Conservation (phyloP, 1,284 basidiomycete genomes). For the Microbotryum silenes-acaulis region DNA sequence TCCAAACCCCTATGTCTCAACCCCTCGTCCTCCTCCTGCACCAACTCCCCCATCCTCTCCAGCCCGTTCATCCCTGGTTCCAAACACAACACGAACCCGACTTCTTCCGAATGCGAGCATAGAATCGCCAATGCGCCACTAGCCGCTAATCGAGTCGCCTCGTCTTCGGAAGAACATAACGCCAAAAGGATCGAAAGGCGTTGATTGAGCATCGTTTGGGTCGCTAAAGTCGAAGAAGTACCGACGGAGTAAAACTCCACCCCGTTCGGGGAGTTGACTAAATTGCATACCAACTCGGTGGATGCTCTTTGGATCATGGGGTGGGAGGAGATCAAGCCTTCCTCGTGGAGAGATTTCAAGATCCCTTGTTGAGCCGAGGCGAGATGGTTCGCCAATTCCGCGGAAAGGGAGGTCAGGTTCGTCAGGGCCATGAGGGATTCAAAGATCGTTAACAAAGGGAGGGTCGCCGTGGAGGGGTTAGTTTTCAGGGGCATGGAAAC, state of each 20-base stretch:
- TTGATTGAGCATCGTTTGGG: too few species aligned
- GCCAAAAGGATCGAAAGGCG: too few species aligned
- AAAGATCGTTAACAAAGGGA: constrained; percentile 66
- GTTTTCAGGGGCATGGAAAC: constrained; percentile 57
- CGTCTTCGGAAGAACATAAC: too few species aligned
- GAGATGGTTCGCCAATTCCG: constrained; percentile 58
- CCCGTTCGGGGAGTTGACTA: constrained; percentile 65
- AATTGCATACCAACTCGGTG: constrained; percentile 88
- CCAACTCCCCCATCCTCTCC: not conserved
- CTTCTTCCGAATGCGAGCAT: not conserved
- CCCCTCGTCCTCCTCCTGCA: not conserved
- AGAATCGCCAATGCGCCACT: not conserved
- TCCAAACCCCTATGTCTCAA: not conserved
- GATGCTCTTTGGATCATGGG: constrained; percentile 73
- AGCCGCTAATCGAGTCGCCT: constrained; percentile 39
- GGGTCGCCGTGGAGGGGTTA: constrained; percentile 52
- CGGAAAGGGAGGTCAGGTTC: constrained; percentile 75
- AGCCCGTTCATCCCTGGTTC: not conserved
- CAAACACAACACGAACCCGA: constrained; percentile 10
- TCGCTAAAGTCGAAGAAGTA: constrained; percentile 43
- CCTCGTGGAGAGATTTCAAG: constrained; percentile 64
- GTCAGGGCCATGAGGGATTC: constrained; percentile 93
- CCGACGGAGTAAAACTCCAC: constrained; percentile 65
- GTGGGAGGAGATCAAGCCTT: constrained; percentile 74
- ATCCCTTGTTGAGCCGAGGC: constrained; percentile 47